Percentiles rank a stretch among this genome's conserved stretches.
These are phyloP conservation scores for Eimeria maxima DNA, from an alignment of 169 alveolate genomes.

Conservation along the genomic window DNA sequence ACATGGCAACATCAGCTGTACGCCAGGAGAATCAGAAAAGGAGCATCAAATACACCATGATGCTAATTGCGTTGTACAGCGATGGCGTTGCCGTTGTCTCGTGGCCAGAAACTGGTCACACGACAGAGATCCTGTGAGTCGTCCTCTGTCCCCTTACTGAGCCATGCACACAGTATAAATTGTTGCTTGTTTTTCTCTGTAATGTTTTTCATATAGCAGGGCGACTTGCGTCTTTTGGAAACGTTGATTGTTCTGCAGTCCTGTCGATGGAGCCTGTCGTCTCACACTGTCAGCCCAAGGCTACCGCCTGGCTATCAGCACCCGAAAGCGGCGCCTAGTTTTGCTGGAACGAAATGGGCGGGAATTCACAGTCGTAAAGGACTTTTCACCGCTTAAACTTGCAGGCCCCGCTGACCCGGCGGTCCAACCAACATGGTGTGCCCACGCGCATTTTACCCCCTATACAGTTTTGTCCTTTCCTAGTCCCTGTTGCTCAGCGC, in stretches of 20 bases:
- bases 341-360: background rate
- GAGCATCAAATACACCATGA: background rate
- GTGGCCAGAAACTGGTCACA: slow-evolving; percentile 47
- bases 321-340: slow-evolving; percentile 60
- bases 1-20: background rate
- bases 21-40: background rate
- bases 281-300: slow-evolving; percentile 55
- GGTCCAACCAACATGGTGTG: slow-evolving; percentile 58
- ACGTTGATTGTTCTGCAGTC: background rate
- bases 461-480: background rate
- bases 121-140: slow-evolving; percentile 47
- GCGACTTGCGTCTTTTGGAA: background rate
- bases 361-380: background rate
- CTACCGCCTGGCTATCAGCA: slow-evolving; percentile 42
- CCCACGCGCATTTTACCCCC: background rate
- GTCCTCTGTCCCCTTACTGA: background rate
- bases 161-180: background rate
- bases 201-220: background rate
- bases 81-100: slow-evolving; percentile 52
- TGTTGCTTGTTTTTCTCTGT: background rate
- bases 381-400: slow-evolving; percentile 36
- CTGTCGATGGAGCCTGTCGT: slow-evolving; percentile 59
- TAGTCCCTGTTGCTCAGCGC: background rate
- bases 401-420: slow-evolving; percentile 11
- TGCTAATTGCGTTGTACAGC: slow-evolving; percentile 73